These are phyloP conservation scores for Jasminum sambac DNA, from an alignment of 257 asterid genomes.

Conservation along the genomic window DNA sequence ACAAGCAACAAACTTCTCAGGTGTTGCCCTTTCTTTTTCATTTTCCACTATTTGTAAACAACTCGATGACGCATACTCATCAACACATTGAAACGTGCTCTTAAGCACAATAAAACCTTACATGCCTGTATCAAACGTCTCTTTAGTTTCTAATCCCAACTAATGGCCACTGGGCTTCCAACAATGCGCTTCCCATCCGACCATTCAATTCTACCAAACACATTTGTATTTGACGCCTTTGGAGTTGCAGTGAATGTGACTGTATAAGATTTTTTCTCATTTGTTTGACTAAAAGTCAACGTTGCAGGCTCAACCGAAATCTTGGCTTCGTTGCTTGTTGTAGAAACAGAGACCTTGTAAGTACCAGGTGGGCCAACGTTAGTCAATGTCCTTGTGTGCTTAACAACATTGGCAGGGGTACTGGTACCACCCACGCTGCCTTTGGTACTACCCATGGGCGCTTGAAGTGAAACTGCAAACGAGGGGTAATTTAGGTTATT, in stretches of 20 bases:
- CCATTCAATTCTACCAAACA: conserved; percentile 84
- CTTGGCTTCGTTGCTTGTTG: conserved; percentile 41
- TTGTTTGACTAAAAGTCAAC: conserved; percentile 46
- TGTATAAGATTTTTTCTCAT: conserved; percentile 68
- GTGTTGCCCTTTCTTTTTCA: no score
- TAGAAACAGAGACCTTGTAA: conserved; percentile 58
- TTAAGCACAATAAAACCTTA: background rate
- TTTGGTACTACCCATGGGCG: conserved; percentile 27
- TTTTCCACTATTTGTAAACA: no score
- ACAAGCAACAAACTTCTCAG: no score
- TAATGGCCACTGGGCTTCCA: conserved; percentile 77
- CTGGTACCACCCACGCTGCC: conserved; percentile 24
- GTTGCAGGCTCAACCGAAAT: conserved; percentile 57
- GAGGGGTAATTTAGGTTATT: conserved; percentile 89
- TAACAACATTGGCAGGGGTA: conserved; percentile 32
- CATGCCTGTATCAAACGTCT: background rate
- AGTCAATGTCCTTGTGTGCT: conserved; percentile 69
- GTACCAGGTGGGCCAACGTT: conserved; percentile 75
- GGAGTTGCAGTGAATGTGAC: conserved; percentile 57
- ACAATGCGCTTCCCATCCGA: conserved; percentile 81
- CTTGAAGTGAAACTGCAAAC: conserved; percentile 49
- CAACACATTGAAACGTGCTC: background rate
- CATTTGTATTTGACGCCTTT: conserved; percentile 53
- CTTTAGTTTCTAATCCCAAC: conserved; percentile 56
- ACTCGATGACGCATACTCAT: no score